Base-by-base conservation (phyloP, 257 asterid species). In the Jaltomata sinuosa region DNA sequence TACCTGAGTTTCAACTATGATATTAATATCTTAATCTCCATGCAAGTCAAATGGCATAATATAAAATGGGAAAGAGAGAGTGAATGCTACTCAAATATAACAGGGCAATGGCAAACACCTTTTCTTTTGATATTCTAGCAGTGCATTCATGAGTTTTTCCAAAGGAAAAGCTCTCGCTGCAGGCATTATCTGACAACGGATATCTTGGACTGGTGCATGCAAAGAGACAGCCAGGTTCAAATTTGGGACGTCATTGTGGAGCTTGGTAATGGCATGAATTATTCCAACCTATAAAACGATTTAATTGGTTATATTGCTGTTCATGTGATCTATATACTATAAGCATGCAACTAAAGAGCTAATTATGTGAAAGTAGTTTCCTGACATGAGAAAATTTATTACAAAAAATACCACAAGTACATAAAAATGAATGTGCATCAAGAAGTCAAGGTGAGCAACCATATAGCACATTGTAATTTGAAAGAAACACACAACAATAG, bases 131-230 rank as follows among this genome's bases (percentile, higher is more conserved):
- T 97, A 95, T 65, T 91, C 98, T 61, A 15, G 88, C 86, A 95
- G 87, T 61, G 97, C 84, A 84, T 89, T 89, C 99, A 97, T 97
- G 47, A 95, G 90, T 91, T 84, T 97, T 59, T 93, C 98, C 83
- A 97, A 89, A 82, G 99, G 98, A 87, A 97, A 97, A 14, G 98
- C 99, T 64, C 98, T 89, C 50, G 99, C 99, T 27, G 99, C 98
- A 64, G 99, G 99, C 99, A 95, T 97, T 89, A 97, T 97, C 89
- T 90, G 97, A 87, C 99, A 97, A 36, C 99, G 99, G 77, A 97
- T 92, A 5, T 93, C 98, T 89, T 97, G 99, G 65, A 92, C 92
- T 11, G 99, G 99, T 79, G 99, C 98, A 79, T 97, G 99, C 79
- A 97, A 91, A 21, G 99, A 97, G 68, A 97, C 98, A 6, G 99